Evolutionary conservation across 306 rosid species (phyloP).

Genomic region (Crataegus laevigata): DNA sequence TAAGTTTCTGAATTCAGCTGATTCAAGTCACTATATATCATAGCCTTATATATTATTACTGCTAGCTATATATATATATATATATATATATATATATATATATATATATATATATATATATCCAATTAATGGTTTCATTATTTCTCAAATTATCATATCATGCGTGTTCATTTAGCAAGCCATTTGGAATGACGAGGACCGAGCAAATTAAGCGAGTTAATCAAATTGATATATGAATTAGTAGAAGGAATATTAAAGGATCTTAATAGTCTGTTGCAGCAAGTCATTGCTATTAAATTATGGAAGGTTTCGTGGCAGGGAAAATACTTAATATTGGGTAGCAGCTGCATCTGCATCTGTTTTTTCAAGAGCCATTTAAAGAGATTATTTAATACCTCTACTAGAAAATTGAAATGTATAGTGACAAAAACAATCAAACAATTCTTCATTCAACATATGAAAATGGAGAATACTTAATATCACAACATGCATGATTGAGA

Average conservation of each 20-base stretch:
- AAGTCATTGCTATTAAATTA: conserved; percentile 13
- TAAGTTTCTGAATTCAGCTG: too few relatives aligned
- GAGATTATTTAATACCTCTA: conserved; percentile 8
- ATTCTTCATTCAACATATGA: not conserved
- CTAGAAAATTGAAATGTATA: not conserved
- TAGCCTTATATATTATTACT: too few relatives aligned
- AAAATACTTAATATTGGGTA: not conserved
- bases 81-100: too few relatives aligned
- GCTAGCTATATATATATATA: too few relatives aligned
- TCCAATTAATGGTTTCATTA: too few relatives aligned
- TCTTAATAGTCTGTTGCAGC: conserved; percentile 9
- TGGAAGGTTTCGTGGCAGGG: conserved; percentile 13
- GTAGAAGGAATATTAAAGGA: not conserved
- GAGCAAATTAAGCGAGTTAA: not conserved
- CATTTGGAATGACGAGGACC: not conserved
- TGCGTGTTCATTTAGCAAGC: too few relatives aligned
- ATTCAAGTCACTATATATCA: too few relatives aligned
- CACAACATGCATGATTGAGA: not conserved
- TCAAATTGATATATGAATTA: not conserved
- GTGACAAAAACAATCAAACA: not conserved
- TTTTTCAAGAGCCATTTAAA: conserved; percentile 10
- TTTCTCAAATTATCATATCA: too few relatives aligned
- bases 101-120: too few relatives aligned
- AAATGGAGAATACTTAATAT: not conserved
- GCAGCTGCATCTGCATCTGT: conserved; percentile 9